Evolutionary conservation across 2,329 filamentous ascomycete genomes (phyloP), one percentile per base, ranked within the genome.

Genomic region (Epichloe coenophiala): DNA sequence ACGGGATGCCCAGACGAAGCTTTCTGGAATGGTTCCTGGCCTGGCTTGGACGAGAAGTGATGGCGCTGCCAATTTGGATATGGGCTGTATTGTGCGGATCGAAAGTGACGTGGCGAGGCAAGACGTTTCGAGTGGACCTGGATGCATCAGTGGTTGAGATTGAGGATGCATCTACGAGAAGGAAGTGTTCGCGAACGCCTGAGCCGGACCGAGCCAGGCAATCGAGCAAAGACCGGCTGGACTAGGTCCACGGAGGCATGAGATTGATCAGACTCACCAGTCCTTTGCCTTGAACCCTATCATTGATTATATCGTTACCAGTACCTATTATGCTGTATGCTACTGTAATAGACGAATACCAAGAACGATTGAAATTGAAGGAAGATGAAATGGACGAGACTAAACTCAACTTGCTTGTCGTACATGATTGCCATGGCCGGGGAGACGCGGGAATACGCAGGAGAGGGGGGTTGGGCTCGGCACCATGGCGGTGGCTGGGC

Each of bases 11-110:
- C 61, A 53, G 70, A 67, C 73, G 86, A 37, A 68, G 74, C 0
- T 84, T 93, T 51, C 55, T 65, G 0, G 75, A 86, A 56, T 98
- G 89, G 86, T 61, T 93, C 4, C 63, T 76, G 5, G 86, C 90
- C 0, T 98, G 94, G 93, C 58, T 95, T 0, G 88, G 86, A 0
- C 75, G 93, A 35, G 93, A 98, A 67, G 56, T 79, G 0, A 72
- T 96, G 8, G 90, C 93, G 0, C 71, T 95, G 44, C 90, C 90
- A 0, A 84, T 98, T 53, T 98, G 93, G 93, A 71, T 80, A 0
- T 89, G 84, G 79, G 93, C 93, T 1, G 86, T 96, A 19, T 80
- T 88, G 58, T 84, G 91, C n/a, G 93, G 93, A 0, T 81, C 85
- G 2, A 91, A 83, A 0, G 88, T 98, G 0, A 79, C 79, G 48